These are phyloP conservation scores for Poa pratensis DNA, from an alignment of 176 grass and related monocot genomes.

Conservation along the genomic window DNA sequence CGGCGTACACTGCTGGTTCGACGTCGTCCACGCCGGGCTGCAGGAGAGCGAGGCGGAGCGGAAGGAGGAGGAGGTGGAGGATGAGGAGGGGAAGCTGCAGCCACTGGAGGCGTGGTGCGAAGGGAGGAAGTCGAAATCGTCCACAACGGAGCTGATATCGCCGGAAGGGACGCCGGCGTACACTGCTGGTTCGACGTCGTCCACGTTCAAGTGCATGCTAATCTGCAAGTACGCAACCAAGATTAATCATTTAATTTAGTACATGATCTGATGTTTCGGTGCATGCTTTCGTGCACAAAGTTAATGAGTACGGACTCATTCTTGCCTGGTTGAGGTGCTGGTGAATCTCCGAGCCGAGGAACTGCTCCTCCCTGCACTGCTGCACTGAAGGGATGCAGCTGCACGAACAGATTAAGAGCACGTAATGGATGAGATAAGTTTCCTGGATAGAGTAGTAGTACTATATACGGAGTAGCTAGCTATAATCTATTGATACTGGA, in stretches of 20 bases:
- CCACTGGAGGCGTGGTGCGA: not conserved
- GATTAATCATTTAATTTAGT: not conserved
- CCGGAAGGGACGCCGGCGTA: not conserved
- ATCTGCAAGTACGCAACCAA: constrained; percentile 42
- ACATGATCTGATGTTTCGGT: too few species aligned
- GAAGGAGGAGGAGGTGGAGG: constrained; percentile 38
- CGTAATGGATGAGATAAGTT: too few species aligned
- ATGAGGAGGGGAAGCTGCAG: not conserved
- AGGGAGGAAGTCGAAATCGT: constrained; percentile 16
- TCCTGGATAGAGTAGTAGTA: too few species aligned
- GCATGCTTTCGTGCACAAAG: too few species aligned
- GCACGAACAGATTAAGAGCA: too few species aligned
- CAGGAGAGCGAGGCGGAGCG: constrained; percentile 48
- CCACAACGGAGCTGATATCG: constrained; percentile 4
- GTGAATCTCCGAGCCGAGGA: constrained; percentile 38
- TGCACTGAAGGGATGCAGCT: too few species aligned
- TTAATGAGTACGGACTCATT: not conserved
- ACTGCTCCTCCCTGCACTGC: constrained; percentile 9
- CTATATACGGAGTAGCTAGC: too few species aligned
- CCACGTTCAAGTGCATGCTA: constrained; percentile 54
- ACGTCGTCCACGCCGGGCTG: too few species aligned
- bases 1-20: too few species aligned
- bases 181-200: not conserved
- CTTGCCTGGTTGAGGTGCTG: constrained; percentile 53
- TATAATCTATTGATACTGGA: too few species aligned